These are phyloP conservation scores for Vitis hybrid DNA, from an alignment of 177 flowering plant species.

Conservation along the genomic window DNA sequence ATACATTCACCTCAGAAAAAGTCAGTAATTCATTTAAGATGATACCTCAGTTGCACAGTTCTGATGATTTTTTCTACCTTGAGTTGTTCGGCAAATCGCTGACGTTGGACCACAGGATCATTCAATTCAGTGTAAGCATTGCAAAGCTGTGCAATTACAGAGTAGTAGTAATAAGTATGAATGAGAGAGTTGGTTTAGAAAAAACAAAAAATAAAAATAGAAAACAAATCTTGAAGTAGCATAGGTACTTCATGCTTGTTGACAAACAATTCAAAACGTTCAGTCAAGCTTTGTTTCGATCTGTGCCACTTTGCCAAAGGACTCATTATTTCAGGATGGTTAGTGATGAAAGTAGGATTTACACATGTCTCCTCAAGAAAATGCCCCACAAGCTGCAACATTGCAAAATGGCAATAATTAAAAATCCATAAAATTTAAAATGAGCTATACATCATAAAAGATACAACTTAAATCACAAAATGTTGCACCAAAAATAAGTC, in stretches of 20 bases:
- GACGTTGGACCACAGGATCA: slow-evolving; percentile 96
- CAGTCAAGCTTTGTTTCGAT: slow-evolving; percentile 83
- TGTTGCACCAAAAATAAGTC: no score
- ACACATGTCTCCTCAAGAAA: slow-evolving; percentile 91
- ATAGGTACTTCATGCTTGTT: slow-evolving; percentile 83
- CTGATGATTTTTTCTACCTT: slow-evolving; percentile 51
- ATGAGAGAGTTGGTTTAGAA: background rate
- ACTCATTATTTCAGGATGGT: slow-evolving; percentile 99
- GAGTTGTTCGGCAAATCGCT: slow-evolving; percentile 90
- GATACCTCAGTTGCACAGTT: background rate
- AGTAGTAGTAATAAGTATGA: background rate
- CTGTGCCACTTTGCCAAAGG: slow-evolving; percentile 99
- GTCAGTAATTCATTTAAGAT: background rate
- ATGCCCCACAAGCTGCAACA: slow-evolving; percentile 92
- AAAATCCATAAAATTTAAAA: background rate
- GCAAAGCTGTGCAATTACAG: slow-evolving; percentile 57
- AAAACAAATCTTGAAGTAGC: slow-evolving; percentile 3
- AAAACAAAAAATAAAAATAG: background rate
- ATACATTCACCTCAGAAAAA: slow-evolving; percentile 1
- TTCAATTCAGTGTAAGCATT: slow-evolving; percentile 98
- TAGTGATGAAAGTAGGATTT: slow-evolving; percentile 87
- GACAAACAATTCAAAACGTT: slow-evolving; percentile 88
- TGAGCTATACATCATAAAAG: background rate
- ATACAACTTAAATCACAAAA: background rate
- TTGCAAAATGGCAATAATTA: background rate